Evolutionary conservation across 345 rosid genomes (phyloP).

Genomic region (Euphorbia tirucalli): DNA sequence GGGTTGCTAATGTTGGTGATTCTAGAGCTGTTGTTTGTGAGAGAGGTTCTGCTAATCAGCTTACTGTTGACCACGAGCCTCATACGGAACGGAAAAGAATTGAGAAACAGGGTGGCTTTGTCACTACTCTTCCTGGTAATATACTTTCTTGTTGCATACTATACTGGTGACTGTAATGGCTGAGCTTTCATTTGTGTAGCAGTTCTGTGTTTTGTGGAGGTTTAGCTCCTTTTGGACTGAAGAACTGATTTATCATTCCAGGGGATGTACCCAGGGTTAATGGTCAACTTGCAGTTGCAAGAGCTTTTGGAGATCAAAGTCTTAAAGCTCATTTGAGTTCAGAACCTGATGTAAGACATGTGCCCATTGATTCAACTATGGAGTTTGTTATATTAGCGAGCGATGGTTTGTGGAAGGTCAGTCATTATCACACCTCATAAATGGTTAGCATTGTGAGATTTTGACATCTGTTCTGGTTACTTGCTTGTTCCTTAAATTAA

Average conservation of each 20-base stretch:
- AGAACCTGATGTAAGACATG: constrained; percentile 49
- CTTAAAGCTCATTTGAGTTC: constrained; percentile 62
- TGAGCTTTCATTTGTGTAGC: neutral
- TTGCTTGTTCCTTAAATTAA: too few relatives aligned
- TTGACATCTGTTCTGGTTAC: too few relatives aligned
- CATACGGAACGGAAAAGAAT: constrained; percentile 43
- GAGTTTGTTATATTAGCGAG: constrained; percentile 51
- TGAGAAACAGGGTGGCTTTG: constrained; percentile 56
- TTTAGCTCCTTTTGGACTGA: constrained; percentile 9
- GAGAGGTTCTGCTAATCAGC: constrained; percentile 51
- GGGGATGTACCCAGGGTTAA: constrained; percentile 64
- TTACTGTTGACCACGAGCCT: constrained; percentile 58
- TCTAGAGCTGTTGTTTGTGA: constrained; percentile 60
- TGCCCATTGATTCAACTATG: constrained; percentile 40
- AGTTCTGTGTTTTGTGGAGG: neutral
- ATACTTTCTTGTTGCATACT: neutral
- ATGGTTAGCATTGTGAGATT: too few relatives aligned
- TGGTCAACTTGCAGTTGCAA: constrained; percentile 61
- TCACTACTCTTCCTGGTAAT: constrained; percentile 51
- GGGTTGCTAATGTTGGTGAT: constrained; percentile 64
- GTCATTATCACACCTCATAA: too few relatives aligned
- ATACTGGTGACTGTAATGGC: neutral
- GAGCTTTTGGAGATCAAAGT: constrained; percentile 62
- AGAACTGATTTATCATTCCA: constrained; percentile 26
- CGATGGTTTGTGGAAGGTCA: too few relatives aligned